A percentile compares a stretch with the other conserved stretches of the same genome.
Evolutionary conservation across 148 eudicot genomes (phyloP).

Genomic region (Rhododendron mucronatum): DNA sequence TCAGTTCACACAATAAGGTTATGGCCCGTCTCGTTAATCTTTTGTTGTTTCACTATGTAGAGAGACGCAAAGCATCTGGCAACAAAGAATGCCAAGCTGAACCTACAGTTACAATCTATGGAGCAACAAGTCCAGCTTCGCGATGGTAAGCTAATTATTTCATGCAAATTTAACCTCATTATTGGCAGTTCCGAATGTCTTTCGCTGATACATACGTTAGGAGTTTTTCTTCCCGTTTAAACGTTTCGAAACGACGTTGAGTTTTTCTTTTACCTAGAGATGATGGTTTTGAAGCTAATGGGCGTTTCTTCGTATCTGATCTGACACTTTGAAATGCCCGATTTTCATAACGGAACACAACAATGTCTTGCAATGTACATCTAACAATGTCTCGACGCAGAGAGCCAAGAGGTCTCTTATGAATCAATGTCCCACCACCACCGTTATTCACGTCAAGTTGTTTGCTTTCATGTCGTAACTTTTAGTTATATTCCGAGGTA

Average conservation of each 20-base stretch:
- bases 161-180: neutral
- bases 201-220: neutral
- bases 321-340: neutral
- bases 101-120: slow-evolving; percentile 37
- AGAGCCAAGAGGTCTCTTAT: neutral
- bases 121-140: slow-evolving; percentile 49
- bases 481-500: neutral
- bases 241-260: neutral
- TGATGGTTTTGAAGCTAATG: too few relatives aligned
- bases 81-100: slow-evolving; percentile 34
- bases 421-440: neutral
- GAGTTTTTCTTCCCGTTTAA: neutral
- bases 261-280: neutral
- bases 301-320: too few relatives aligned
- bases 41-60: slow-evolving; percentile 12
- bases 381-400: too few relatives aligned
- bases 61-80: slow-evolving; percentile 36
- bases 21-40: neutral
- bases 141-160: slow-evolving; percentile 30
- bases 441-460: neutral
- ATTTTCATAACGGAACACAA: too few relatives aligned
- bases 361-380: too few relatives aligned
- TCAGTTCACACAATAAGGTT: too few relatives aligned
- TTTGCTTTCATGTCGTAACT: neutral
- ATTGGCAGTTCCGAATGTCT: neutral